Percentiles rank a stretch among this genome's conserved stretches.
These are phyloP conservation scores for Gamarada debralockiae DNA, from an alignment of 495 filamentous ascomycete genomes.

Conservation along the genomic window DNA sequence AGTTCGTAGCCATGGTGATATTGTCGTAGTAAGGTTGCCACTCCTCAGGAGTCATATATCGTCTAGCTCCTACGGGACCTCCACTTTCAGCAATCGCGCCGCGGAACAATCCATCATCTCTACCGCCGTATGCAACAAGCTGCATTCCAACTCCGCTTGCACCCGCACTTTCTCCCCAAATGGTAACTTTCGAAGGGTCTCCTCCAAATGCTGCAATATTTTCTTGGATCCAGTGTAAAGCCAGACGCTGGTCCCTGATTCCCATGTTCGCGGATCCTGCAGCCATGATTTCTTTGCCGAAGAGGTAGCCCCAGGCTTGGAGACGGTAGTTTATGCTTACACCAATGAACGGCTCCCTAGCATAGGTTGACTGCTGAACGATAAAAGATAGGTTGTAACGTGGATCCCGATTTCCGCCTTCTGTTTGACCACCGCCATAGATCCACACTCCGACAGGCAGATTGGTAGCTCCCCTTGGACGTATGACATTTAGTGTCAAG, in stretches of 20 bases:
- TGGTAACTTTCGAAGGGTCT: slow-evolving; percentile 61
- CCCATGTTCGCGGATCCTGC: slow-evolving; percentile 54
- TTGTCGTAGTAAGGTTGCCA: slow-evolving; percentile 6
- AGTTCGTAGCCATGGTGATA: slow-evolving; percentile 4
- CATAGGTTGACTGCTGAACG: slow-evolving; percentile 43
- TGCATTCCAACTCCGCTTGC: slow-evolving; percentile 47
- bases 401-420: slow-evolving; percentile 46
- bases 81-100: slow-evolving; percentile 22
- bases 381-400: slow-evolving; percentile 40
- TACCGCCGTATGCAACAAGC: slow-evolving; percentile 51
- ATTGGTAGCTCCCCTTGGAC: slow-evolving; percentile 40
- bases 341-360: slow-evolving; percentile 56
- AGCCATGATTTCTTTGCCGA: slow-evolving; percentile 31
- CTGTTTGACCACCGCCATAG: slow-evolving; percentile 61
- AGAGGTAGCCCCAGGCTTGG: slow-evolving; percentile 49
- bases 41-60: neutral
- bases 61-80: neutral
- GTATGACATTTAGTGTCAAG: slow-evolving; percentile 58
- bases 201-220: slow-evolving; percentile 53
- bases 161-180: slow-evolving; percentile 70
- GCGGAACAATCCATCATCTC: slow-evolving; percentile 21
- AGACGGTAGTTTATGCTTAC: slow-evolving; percentile 61
- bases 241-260: slow-evolving; percentile 55
- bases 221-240: slow-evolving; percentile 55
- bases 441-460: slow-evolving; percentile 67